Evolutionary conservation across 2,329 filamentous ascomycete genomes (phyloP).

Genomic region (Claviceps sp.): DNA sequence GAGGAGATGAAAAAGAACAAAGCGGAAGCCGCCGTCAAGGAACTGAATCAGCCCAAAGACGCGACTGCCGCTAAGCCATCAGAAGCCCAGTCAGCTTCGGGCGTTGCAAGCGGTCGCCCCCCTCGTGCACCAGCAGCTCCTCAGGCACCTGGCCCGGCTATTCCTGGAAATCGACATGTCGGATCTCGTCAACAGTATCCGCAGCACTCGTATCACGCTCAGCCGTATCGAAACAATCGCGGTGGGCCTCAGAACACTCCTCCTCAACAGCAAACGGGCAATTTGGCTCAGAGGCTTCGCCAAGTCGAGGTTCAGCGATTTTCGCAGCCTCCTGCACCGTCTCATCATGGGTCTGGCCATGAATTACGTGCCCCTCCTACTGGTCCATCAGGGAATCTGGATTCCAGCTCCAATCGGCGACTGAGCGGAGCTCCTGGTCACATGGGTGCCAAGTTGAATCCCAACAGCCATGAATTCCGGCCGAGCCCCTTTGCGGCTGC

Average conservation of each 20-base stretch:
- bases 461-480: slow-evolving; percentile 64
- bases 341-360: slow-evolving; percentile 40
- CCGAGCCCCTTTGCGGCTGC: slow-evolving; percentile 68
- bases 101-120: slow-evolving; percentile 16
- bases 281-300: slow-evolving; percentile 36
- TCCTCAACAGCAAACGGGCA: slow-evolving; percentile 28
- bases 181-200: slow-evolving; percentile 34
- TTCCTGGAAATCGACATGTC: slow-evolving; percentile 28
- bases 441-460: slow-evolving; percentile 45
- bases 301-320: slow-evolving; percentile 39
- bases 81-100: slow-evolving; percentile 12
- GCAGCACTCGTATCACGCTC: slow-evolving; percentile 31
- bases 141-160: slow-evolving; percentile 15
- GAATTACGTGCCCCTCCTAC: slow-evolving; percentile 62
- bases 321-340: slow-evolving; percentile 27
- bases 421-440: slow-evolving; percentile 37
- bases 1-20: slow-evolving; percentile 49
- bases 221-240: slow-evolving; percentile 36
- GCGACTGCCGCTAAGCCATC: slow-evolving; percentile 24
- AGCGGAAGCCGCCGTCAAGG: slow-evolving; percentile 29
- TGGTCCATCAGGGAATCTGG: slow-evolving; percentile 49
- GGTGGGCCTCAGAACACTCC: slow-evolving; percentile 28
- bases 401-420: slow-evolving; percentile 40
- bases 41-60: slow-evolving; percentile 30
- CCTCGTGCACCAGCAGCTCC: slow-evolving; percentile 22